Percentiles rank a stretch among this genome's conserved stretches.
Evolutionary conservation across 768 basidiomycete genomes (phyloP).

Genomic region (Chlorophyllum brunneum): DNA sequence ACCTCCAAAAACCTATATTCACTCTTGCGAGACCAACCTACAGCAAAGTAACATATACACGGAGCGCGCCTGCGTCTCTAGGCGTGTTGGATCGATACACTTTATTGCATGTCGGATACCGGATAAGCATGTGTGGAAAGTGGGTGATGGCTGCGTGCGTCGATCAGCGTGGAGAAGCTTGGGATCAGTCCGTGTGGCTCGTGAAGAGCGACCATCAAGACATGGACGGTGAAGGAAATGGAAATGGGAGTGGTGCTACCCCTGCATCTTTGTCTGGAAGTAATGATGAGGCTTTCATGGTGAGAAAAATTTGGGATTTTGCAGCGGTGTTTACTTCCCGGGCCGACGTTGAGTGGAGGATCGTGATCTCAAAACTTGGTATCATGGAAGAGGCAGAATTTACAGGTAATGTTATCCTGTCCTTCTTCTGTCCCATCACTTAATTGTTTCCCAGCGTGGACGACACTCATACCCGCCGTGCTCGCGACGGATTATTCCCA

Average conservation of each 20-base stretch:
- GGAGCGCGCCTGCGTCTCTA: constrained; percentile 32
- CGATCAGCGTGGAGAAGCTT: constrained; percentile 76
- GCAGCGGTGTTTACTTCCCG: constrained; percentile 54
- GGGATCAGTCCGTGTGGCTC: constrained; percentile 66
- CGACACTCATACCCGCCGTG: constrained; percentile 40
- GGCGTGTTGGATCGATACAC: constrained; percentile 45
- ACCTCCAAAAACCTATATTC: constrained; percentile 63
- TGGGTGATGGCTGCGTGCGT: constrained; percentile 76
- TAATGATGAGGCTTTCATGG: constrained; percentile 43
- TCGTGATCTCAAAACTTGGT: constrained; percentile 71
- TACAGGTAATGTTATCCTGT: constrained; percentile 41
- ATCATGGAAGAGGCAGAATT: constrained; percentile 55
- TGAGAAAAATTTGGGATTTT: constrained; percentile 70
- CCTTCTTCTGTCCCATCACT: constrained; percentile 1
- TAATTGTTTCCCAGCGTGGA: constrained; percentile 54
- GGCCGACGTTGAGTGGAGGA: constrained; percentile 76
- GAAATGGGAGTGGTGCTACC: not conserved
- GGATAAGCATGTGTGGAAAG: constrained; percentile 58
- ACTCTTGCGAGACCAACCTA: constrained; percentile 50
- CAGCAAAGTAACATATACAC: constrained; percentile 34
- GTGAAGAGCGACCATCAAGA: constrained; percentile 35
- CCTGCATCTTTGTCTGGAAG: too few relatives aligned
- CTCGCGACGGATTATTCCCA: constrained; percentile 37
- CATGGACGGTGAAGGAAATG: constrained; percentile 27
- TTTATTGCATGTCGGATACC: constrained; percentile 76